Conservation (phyloP, 805 yeast species). For the Zygoascus biomembranicola region DNA sequence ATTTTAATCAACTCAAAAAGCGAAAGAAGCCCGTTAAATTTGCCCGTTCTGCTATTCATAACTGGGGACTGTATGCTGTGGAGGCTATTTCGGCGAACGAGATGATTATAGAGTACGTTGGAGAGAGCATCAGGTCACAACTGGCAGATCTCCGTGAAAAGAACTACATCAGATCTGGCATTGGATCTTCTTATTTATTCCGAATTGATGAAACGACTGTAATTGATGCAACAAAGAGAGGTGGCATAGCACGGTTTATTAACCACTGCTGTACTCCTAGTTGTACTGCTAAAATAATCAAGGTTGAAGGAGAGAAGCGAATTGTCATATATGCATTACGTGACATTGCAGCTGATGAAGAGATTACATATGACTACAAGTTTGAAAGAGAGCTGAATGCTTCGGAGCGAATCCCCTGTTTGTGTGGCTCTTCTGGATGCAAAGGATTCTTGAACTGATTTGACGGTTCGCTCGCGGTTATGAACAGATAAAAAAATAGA, state of each 20-base stretch:
- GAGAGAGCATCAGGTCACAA: constrained; percentile 87
- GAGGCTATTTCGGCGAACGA: constrained; percentile 95
- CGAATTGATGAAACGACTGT: constrained; percentile 91
- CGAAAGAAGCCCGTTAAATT: constrained; percentile 92
- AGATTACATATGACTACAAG: constrained; percentile 91
- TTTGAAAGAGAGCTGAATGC: constrained; percentile 88
- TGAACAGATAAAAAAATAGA: too few relatives aligned
- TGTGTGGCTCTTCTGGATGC: constrained; percentile 93
- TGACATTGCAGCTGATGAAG: constrained; percentile 72
- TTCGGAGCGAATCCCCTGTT: constrained; percentile 78
- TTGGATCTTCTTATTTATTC: constrained; percentile 90
- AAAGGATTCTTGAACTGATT: constrained; percentile 69
- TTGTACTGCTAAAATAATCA: constrained; percentile 92
- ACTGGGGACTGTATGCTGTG: constrained; percentile 95
- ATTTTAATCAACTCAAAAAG: constrained; percentile 79
- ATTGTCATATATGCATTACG: constrained; percentile 90
- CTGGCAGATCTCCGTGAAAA: constrained; percentile 90
- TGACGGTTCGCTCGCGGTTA: too few relatives aligned
- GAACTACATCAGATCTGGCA: constrained; percentile 78
- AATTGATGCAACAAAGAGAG: constrained; percentile 94
- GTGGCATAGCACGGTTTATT: constrained; percentile 94
- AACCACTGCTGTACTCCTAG: constrained; percentile 97
- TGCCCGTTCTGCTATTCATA: constrained; percentile 94
- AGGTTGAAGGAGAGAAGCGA: constrained; percentile 87
- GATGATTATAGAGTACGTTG: constrained; percentile 97